Base-by-base conservation (phyloP, 1,284 basidiomycete species). In the Leccinum fallax region DNA sequence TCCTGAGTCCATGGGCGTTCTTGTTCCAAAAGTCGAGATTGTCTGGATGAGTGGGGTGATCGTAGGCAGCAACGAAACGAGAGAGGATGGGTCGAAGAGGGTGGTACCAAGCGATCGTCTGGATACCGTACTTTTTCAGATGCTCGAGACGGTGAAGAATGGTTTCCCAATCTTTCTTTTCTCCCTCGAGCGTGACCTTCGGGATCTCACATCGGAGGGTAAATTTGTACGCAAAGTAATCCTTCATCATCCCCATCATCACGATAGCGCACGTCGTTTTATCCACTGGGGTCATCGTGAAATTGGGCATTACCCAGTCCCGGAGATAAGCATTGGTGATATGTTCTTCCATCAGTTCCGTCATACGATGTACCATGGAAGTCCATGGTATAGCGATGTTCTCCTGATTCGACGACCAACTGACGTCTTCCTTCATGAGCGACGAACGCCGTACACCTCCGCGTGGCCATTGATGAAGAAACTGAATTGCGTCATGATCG, bases 241-340 rank as follows among this genome's bases (percentile, higher is more conserved):
- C 55, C 26, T 80, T 78, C 65, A 80, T 67, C 15, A 74, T 78
- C 2, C 78, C 69, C 80, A 84, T 82, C 78, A 81, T 77, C 34
- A 79, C 65, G n/a, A 82, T 74, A 1, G 80, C 73, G 21, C 71
- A 76, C 6, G 79, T 71, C 9, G 75, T 73, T 4, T 68, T 77
- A 59, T 84, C 83, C 16, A 69, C 75, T 0, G 34, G 8, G 0
- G 79, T 81, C 4, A 81, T 84, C 1, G 78, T 75, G 67, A 83
- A 85, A 30, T 74, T 65, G 0, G 83, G 83, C 9, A 78, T 70
- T 30, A 81, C 76, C 80, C 81, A 83, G 1, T 76, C 71, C 3
- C 71, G 71, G 4, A 84, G 62, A 0, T 65, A 63, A 1, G 74
- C 70, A 61, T 83, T 79, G 0, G 67, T 55, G 49, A 83, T 69